A percentile compares a stretch with the other conserved stretches of the same genome.
Conservation (phyloP, 2,329 filamentous ascomycete genomes). For the Emmonsiellopsis sp. region DNA sequence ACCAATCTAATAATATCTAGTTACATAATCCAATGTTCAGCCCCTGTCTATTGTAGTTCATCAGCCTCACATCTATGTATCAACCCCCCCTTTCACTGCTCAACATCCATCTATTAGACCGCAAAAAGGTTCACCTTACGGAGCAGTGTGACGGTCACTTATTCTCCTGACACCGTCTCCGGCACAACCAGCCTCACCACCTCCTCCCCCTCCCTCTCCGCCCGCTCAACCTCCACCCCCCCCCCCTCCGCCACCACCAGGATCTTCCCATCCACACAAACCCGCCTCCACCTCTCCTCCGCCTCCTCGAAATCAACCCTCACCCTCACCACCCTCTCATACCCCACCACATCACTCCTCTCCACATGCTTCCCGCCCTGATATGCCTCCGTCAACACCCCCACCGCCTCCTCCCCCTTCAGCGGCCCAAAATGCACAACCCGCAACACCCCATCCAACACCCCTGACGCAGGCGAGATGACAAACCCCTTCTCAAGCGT, state of each 20-base stretch:
- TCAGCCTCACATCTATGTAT: no score
- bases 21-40: no score
- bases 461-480: conserved; percentile 64
- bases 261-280: conserved; percentile 89
- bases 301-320: conserved; percentile 60
- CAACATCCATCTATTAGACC: no score
- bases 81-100: no score
- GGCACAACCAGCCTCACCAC: conserved; percentile 7
- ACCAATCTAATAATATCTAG: no score
- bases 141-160: no score
- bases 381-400: conserved; percentile 60
- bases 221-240: conserved; percentile 53
- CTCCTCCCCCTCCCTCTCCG: conserved; percentile 3
- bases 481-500: conserved; percentile 73
- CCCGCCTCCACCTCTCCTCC: conserved; percentile 59
- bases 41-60: no score
- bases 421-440: conserved; percentile 67
- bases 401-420: conserved; percentile 58
- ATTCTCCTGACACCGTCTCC: no score
- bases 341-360: conserved; percentile 50
- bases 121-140: no score
- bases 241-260: conserved; percentile 62
- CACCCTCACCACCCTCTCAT: conserved; percentile 60
- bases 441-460: conserved; percentile 60
- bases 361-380: conserved; percentile 46